These are phyloP conservation scores for Lactifluus subvellereus DNA, from an alignment of 768 basidiomycete species.

Conservation along the genomic window DNA sequence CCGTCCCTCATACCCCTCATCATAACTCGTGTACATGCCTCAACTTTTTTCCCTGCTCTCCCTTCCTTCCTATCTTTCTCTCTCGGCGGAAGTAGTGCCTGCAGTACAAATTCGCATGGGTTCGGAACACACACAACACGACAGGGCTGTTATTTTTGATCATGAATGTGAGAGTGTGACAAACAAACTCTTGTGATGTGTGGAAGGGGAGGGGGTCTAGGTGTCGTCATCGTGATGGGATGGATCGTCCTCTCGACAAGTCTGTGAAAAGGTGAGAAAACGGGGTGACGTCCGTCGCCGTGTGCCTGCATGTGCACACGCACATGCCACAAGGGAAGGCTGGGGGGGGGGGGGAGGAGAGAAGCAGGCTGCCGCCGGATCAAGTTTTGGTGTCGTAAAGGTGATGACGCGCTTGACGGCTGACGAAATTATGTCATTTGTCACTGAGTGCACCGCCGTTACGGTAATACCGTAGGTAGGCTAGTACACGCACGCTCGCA, in stretches of 20 bases:
- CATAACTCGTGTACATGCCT: neutral
- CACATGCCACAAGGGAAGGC: neutral
- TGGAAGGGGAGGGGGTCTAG: neutral
- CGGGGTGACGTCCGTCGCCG: neutral
- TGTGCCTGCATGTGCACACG: neutral
- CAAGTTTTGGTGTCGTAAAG: neutral
- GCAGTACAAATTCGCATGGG: constrained; percentile 5
- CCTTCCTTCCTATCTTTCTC: neutral
- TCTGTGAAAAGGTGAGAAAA: neutral
- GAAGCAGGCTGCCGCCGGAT: neutral
- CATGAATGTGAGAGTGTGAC: constrained; percentile 9
- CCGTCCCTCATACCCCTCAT: constrained; percentile 10
- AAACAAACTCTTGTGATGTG: neutral
- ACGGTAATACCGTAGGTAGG: no score
- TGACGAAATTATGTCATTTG: neutral
- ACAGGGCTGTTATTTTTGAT: neutral
- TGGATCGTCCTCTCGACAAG: neutral
- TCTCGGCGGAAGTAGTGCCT: neutral
- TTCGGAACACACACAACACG: constrained; percentile 1
- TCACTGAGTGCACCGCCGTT: no score
- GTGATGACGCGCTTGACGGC: neutral
- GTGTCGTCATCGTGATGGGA: constrained; percentile 10
- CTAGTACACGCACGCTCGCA: no score
- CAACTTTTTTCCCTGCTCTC: neutral
- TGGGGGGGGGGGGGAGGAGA: no score